Evolutionary conservation across 2,329 filamentous ascomycete genomes (phyloP), one percentile per base, ranked within the genome.

Genomic region (Chrysosporium queenslandicum): DNA sequence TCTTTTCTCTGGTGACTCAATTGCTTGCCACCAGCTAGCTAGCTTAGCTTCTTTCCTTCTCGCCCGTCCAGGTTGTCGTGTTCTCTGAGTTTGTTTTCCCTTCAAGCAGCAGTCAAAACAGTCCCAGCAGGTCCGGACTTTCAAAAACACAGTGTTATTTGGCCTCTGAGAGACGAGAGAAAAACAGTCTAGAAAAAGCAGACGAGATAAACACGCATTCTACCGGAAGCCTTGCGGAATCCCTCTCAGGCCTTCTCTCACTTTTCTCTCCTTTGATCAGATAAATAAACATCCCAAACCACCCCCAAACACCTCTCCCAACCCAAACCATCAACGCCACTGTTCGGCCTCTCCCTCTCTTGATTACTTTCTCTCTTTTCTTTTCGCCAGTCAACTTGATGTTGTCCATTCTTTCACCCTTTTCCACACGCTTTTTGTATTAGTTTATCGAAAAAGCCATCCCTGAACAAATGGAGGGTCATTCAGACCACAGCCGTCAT

Each of bases 231-330:
- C 40, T 18, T 25, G 40, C 16, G n/a, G 43, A 18, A 46, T 34
- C 29, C 9, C 30, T n/a, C 25, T 20, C 27, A 34, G 9, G 3
- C 6, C 6, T 27, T 27, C 12, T 43, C 23, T 39, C 18, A 47
- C 23, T 16, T 48, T 32, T 42, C 34, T 41, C 27, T 32, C 25
- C 4, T 30, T 20, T 40, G 23, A 40, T 40, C 46, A 41, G 36
- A 47, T 37, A 51, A 51, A 51, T 51, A 51, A 51, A 51, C 49
- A 51, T 27, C 40, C 18, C 39, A 37, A 39, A 36, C 40, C 8
- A 43, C 9, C 21, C 21, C n/a, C n/a, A n/a, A 27, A 34, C 18
- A 36, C n/a, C 20, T 30, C 30, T 51, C 20, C 21, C 49, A 45
- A 45, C 21, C 12, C 46, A 4, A 50, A 50, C 18, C 18, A 16